These are phyloP conservation scores for Lentinus tigrinus DNA, from an alignment of 768 basidiomycete species.

Conservation along the genomic window DNA sequence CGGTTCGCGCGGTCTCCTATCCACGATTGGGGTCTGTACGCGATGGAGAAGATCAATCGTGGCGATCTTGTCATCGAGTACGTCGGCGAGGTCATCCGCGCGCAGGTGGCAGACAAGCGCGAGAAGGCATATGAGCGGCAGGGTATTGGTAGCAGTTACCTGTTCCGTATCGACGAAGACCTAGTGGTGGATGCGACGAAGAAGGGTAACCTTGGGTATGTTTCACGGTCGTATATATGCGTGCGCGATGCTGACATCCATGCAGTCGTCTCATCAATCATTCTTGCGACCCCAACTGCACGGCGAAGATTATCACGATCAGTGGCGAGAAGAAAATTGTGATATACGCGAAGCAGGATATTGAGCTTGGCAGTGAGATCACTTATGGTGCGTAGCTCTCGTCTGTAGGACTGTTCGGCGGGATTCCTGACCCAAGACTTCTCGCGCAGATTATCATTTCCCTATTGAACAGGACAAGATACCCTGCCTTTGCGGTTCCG, in stretches of 20 bases:
- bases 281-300: slow-evolving; percentile 94
- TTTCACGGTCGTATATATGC: slow-evolving; percentile 18
- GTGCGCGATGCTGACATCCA: background rate
- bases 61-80: slow-evolving; percentile 99
- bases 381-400: slow-evolving; percentile 79
- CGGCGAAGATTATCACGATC: slow-evolving; percentile 88
- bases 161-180: slow-evolving; percentile 98
- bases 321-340: slow-evolving; percentile 97
- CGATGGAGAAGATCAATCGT: slow-evolving; percentile 90
- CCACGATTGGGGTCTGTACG: slow-evolving; percentile 98
- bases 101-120: slow-evolving; percentile 92
- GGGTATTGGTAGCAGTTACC: slow-evolving; percentile 96
- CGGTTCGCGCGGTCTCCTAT: slow-evolving; percentile 94
- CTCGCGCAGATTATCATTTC: slow-evolving; percentile 88
- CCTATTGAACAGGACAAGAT: slow-evolving; percentile 99
- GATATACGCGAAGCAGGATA: slow-evolving; percentile 96
- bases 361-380: slow-evolving; percentile 96
- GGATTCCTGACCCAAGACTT: background rate
- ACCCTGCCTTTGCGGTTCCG: slow-evolving; percentile 86
- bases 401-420: background rate
- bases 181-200: slow-evolving; percentile 98
- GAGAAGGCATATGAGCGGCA: slow-evolving; percentile 97
- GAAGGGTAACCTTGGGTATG: slow-evolving; percentile 97
- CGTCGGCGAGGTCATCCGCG: slow-evolving; percentile 94
- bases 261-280: slow-evolving; percentile 95